Conservation (phyloP, 768 basidiomycete genomes). For the Cystobasidium onofrii region DNA sequence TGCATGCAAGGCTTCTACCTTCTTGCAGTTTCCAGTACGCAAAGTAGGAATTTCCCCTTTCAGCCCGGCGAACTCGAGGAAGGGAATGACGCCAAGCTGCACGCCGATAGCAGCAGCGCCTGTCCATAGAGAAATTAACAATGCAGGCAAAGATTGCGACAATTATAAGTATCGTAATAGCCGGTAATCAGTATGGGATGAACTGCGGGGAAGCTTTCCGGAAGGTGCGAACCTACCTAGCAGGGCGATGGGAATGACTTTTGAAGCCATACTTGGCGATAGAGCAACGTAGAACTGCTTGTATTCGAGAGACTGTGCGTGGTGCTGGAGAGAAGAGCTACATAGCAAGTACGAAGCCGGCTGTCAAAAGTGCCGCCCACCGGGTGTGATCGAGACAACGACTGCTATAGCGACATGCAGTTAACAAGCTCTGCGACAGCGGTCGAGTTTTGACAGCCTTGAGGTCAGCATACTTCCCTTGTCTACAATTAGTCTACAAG, state of each 20-base stretch:
- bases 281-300: not conserved
- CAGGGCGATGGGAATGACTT: conserved; percentile 4
- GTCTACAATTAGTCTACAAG: no score
- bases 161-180: not conserved
- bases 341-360: no score
- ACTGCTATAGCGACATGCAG: no score
- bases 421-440: no score
- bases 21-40: not conserved
- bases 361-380: no score
- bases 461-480: no score
- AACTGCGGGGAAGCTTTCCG: not conserved
- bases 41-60: not conserved
- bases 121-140: not conserved
- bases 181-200: not conserved
- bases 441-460: no score
- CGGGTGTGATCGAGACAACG: no score
- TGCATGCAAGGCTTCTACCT: conserved; percentile 4
- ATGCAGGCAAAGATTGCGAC: not conserved
- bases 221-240: not conserved
- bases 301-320: no score
- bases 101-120: not conserved
- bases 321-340: no score
- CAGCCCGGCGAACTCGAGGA: not conserved
- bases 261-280: not conserved
- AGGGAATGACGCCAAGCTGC: not conserved